Conservation (phyloP, 2,329 filamentous ascomycete species). For the Fusarium drepaniforme region DNA sequence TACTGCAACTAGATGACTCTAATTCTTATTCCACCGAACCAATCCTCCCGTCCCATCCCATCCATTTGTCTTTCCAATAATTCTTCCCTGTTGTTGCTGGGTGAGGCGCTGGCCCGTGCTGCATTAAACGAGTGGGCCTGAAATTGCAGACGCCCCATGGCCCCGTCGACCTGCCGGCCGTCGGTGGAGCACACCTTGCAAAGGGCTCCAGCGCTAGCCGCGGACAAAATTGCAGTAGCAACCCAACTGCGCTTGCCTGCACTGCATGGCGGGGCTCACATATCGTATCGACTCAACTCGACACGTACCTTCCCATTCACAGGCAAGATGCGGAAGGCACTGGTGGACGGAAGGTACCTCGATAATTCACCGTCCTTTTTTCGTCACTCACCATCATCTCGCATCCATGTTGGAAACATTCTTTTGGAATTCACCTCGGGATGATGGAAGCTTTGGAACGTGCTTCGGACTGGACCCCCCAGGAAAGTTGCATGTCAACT, state of each 20-base stretch:
- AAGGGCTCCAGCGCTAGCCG: slow-evolving; percentile 38
- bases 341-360: slow-evolving; percentile 13
- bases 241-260: background rate
- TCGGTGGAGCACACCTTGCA: slow-evolving; percentile 30
- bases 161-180: slow-evolving; percentile 37
- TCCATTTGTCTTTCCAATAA: background rate
- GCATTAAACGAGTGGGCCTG: slow-evolving; percentile 48
- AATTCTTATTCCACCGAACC: slow-evolving; percentile 9
- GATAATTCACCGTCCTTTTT: slow-evolving; percentile 11
- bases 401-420: background rate
- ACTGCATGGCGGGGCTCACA: slow-evolving; percentile 22
- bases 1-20: slow-evolving; percentile 4
- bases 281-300: slow-evolving; percentile 30
- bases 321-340: background rate
- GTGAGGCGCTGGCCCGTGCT: slow-evolving; percentile 46
- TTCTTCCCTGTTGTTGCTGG: slow-evolving; percentile 41
- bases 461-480: background rate
- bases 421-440: background rate
- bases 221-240: slow-evolving; percentile 39
- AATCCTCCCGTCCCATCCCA: background rate
- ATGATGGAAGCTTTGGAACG: background rate
- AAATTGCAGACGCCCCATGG: slow-evolving; percentile 45
- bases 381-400: slow-evolving; percentile 4
- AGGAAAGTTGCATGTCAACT: background rate
- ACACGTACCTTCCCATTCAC: slow-evolving; percentile 33